phyloP scores from a whole-genome alignment of 2,329 filamentous ascomycete genomes.

The Pseudogymnoascus verrucosus region DNA sequence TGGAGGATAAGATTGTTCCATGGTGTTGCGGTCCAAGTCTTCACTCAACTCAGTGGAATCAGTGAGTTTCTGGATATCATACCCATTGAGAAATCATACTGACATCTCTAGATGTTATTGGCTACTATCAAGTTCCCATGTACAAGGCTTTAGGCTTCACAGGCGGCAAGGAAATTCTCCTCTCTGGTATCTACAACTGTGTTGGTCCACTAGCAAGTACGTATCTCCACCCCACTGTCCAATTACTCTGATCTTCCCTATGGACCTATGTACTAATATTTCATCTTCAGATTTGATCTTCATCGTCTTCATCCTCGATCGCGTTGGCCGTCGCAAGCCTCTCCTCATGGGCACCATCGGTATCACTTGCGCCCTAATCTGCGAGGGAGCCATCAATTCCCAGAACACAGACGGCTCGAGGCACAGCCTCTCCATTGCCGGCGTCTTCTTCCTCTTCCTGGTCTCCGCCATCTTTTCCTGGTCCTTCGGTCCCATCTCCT shows the following conservation, averaged over 20 bases:
- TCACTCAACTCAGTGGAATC: slow-evolving; percentile 57
- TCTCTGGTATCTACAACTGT: slow-evolving; percentile 53
- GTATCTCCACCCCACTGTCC: slow-evolving; percentile 25
- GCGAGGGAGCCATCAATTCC: slow-evolving; percentile 51
- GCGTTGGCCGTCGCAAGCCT: slow-evolving; percentile 43
- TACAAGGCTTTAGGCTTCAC: slow-evolving; percentile 50
- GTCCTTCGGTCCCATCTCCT: slow-evolving; percentile 51
- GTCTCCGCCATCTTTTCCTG: slow-evolving; percentile 52
- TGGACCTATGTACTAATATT: background rate
- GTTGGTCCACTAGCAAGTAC: slow-evolving; percentile 41
- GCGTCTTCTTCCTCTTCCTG: slow-evolving; percentile 59
- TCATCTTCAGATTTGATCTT: slow-evolving; percentile 44
- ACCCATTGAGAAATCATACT: background rate
- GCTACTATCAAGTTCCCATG: slow-evolving; percentile 54
- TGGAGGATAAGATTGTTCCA: slow-evolving; percentile 56
- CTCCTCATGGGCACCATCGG: slow-evolving; percentile 45
- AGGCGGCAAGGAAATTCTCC: slow-evolving; percentile 43
- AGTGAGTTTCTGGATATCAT: slow-evolving; percentile 26
- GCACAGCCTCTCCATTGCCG: slow-evolving; percentile 46
- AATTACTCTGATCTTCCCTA: background rate
- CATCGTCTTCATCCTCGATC: slow-evolving; percentile 48
- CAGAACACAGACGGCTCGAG: slow-evolving; percentile 35
- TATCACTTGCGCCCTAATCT: slow-evolving; percentile 49
- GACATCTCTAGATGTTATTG: slow-evolving; percentile 43
- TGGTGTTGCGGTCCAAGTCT: slow-evolving; percentile 54